phyloP scores from a whole-genome alignment of 2,329 filamentous ascomycete genomes.

The Sordariomycetes sp. region DNA sequence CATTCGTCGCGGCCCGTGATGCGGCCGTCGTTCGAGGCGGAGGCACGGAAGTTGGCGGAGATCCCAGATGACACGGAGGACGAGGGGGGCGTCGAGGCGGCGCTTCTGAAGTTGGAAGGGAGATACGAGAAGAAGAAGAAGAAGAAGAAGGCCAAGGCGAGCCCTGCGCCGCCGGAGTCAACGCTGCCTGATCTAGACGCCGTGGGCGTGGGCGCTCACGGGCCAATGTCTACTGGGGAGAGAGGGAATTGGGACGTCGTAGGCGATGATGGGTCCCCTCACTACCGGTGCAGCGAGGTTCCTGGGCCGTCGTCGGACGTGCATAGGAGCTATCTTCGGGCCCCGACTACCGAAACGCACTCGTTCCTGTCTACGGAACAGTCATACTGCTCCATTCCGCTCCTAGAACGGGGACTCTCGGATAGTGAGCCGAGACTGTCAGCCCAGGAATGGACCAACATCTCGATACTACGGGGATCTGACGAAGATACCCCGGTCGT shows the following conservation, averaged over 20 bases:
- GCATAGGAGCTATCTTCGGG: conserved; percentile 6
- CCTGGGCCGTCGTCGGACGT: conserved; percentile 4
- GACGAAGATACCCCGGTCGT: conserved; percentile 17
- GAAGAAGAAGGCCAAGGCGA: conserved; percentile 30
- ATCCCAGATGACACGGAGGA: conserved; percentile 71
- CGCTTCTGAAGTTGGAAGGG: conserved; percentile 82
- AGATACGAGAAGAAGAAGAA: conserved; percentile 54
- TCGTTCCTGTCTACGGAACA: conserved; percentile 51
- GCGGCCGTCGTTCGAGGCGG: conserved; percentile 72
- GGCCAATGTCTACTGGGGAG: conserved; percentile 53
- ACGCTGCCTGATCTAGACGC: background rate
- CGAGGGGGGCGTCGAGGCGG: conserved; percentile 85
- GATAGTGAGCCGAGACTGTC: conserved; percentile 31
- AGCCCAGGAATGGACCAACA: conserved; percentile 37
- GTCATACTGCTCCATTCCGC: conserved; percentile 65
- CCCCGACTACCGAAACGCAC: conserved; percentile 18
- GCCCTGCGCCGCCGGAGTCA: conserved; percentile 19
- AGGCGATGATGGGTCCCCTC: conserved; percentile 22
- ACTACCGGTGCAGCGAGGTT: conserved; percentile 9
- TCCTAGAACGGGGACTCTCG: conserved; percentile 54
- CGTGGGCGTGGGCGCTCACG: conserved; percentile 5
- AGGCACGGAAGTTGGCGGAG: conserved; percentile 74
- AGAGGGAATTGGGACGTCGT: conserved; percentile 49
- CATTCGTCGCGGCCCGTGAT: conserved; percentile 49
- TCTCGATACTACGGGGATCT: conserved; percentile 37